Evolutionary conservation across 345 rosid species (phyloP), one percentile per base, ranked within the genome.

Genomic region (Eucalyptus curtisii): DNA sequence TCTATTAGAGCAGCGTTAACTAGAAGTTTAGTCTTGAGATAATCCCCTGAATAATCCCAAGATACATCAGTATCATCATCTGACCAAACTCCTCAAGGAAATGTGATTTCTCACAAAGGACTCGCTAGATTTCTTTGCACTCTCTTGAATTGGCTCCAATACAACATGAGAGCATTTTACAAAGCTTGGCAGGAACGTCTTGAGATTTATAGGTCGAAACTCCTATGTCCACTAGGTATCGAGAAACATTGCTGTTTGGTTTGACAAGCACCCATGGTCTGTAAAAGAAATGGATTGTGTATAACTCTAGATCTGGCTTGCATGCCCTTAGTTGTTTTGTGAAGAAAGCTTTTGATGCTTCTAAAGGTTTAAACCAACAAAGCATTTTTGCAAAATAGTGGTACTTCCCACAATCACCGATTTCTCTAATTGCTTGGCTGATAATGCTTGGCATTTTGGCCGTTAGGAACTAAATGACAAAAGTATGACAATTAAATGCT

Each of bases 11-110:
- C 10, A 52, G 4, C 4, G 0, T 52, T 52, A 52, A 52, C 10
- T 20, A 52, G 4, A 52, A 52, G 57, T 52, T 52, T 52, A 52
- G 57, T 3, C 25, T 52, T 20, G 5, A 52, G 57, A 52, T 52
- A 52, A 20, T 52, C 57, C 25, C 25, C 57, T 52, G 0, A 52
- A 52, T 52, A 20, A 20, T 52, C 57, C 2, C 25, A 52, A 52
- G 25, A 52, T 52, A 52, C 5, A 52, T 7, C 1, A 0, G 10
- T 52, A 1, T 52, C 19, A 52, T 52, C 10, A 20, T 20, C 0
- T 52, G 5, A 25, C 57, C 10, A 8, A 52, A 52, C 57, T 52
- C 25, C 25, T 52, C 5, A 0, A 52, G 57, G 25, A 52, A 20
- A 55, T 55, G 61, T 25, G 13, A 55, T 55, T 55, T 55, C 30